Evolutionary conservation across 495 filamentous ascomycete species (phyloP), one percentile per base, ranked within the genome.

Genomic region (Aspergillus wentii): DNA sequence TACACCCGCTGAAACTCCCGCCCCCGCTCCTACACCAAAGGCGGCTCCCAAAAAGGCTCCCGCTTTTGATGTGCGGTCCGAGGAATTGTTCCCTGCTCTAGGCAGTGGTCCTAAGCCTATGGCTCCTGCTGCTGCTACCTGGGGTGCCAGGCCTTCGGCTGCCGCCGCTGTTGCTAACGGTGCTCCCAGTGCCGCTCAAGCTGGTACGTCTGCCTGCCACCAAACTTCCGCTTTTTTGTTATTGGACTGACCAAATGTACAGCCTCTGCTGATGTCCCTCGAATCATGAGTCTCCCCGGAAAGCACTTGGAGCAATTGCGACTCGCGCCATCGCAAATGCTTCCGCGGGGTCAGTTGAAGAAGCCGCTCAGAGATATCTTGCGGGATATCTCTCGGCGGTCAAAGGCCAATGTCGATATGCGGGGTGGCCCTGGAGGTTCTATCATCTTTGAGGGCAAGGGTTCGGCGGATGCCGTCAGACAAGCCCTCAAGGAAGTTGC

Each of bases 51-150:
- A 68, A 37, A 68, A 74, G 31, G 43, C 66, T 8, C 55, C 64
- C 29, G 55, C 57, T 17, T 66, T 95, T 30, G 86, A 97, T 59
- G 84, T 87, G 6, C 71, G 82, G 46, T 95, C 89, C 3, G 85
- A 89, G 52, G 91, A 95, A 61, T 66, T 82, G 27, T 98, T 98
- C 67, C 92, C 92, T 14, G 79, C 88, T 23, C 73, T 98, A 31
- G 92, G 86, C 33, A 79, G 82, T 33, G 78, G 78, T 8, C 71
- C 82, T 21, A 83, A 84, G 62, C 66, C 83, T 15, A 61, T 71
- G 45, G 59, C 69, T 45, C 64, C 80, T 46, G 65, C 76, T 57
- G 69, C 83, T 21, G 78, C 80, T 27, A 74, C 81, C 29, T 95
- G 85, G 85, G 79, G 80, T 33, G 70, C 70, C 16, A 74, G 60